Evolutionary conservation across 768 basidiomycete species (phyloP).

Genomic region (Austroboletus festivus): DNA sequence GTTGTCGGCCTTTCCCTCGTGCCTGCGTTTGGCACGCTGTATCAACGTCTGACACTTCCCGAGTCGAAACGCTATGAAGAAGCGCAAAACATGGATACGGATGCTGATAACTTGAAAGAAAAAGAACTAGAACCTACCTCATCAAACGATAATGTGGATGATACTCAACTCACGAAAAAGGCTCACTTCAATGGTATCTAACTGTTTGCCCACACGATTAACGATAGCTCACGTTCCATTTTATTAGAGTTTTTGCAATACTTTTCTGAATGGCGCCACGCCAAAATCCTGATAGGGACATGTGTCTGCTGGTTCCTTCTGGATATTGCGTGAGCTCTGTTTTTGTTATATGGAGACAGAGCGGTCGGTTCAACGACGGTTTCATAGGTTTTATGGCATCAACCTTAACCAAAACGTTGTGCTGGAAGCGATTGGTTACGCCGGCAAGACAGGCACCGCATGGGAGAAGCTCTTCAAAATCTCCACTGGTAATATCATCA

Average conservation of each 20-base stretch:
- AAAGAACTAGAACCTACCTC: conserved; percentile 15
- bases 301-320: conserved; percentile 71
- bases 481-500: conserved; percentile 64
- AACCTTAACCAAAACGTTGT: conserved; percentile 75
- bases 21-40: conserved; percentile 71
- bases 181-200: conserved; percentile 50
- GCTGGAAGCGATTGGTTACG: conserved; percentile 70
- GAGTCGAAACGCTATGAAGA: conserved; percentile 59
- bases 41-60: conserved; percentile 70
- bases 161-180: conserved; percentile 37
- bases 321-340: conserved; percentile 54
- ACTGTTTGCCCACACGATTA: background rate
- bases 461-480: conserved; percentile 69
- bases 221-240: background rate
- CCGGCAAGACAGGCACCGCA: conserved; percentile 50
- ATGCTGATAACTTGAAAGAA: conserved; percentile 32
- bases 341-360: background rate
- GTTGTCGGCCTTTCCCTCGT: conserved; percentile 70
- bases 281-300: conserved; percentile 65
- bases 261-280: conserved; percentile 71
- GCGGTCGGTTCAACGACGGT: background rate
- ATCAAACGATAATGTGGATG: background rate
- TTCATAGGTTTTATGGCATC: conserved; percentile 68
- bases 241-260: conserved; percentile 57
- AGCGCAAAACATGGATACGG: conserved; percentile 33